phyloP scores from a whole-genome alignment of 2,329 filamentous ascomycete genomes.

The Metarhizium sp. region DNA sequence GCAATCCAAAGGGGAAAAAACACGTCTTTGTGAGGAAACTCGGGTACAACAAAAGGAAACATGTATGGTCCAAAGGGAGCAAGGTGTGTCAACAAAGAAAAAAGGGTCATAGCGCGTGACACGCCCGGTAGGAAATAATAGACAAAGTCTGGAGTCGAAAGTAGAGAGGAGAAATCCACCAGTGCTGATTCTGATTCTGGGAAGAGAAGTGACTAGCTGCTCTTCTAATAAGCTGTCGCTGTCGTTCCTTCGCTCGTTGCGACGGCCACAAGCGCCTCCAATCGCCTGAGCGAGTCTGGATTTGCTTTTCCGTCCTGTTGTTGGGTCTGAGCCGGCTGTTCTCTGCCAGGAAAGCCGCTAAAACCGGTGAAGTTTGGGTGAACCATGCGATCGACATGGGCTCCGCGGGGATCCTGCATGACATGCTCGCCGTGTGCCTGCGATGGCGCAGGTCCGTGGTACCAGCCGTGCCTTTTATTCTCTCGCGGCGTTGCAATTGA shows the following conservation, averaged over 20 bases:
- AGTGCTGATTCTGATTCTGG: not conserved
- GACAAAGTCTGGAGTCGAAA: not conserved
- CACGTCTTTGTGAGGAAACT: not conserved
- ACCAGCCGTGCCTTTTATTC: constrained; percentile 63
- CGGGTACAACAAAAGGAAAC: not conserved
- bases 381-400: constrained; percentile 46
- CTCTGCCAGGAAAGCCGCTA: constrained; percentile 36
- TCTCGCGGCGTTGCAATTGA: constrained; percentile 46
- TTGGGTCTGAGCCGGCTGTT: constrained; percentile 16
- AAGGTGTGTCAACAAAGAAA: not conserved
- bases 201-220: not conserved
- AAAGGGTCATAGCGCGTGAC: not conserved
- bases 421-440: constrained; percentile 23
- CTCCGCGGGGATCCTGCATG: constrained; percentile 22
- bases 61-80: not conserved
- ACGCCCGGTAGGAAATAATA: not conserved
- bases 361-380: constrained; percentile 48
- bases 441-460: constrained; percentile 42
- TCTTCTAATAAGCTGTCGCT: constrained; percentile 27
- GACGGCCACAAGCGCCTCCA: constrained; percentile 35
- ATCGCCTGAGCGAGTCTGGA: constrained; percentile 24
- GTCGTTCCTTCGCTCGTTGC: constrained; percentile 34
- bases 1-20: not conserved
- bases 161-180: not conserved
- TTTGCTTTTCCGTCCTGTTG: constrained; percentile 20